Evolutionary conservation across 148 eudicot species (phyloP), one percentile per base, ranked within the genome.

Genomic region (Fagopyrum tataricum): DNA sequence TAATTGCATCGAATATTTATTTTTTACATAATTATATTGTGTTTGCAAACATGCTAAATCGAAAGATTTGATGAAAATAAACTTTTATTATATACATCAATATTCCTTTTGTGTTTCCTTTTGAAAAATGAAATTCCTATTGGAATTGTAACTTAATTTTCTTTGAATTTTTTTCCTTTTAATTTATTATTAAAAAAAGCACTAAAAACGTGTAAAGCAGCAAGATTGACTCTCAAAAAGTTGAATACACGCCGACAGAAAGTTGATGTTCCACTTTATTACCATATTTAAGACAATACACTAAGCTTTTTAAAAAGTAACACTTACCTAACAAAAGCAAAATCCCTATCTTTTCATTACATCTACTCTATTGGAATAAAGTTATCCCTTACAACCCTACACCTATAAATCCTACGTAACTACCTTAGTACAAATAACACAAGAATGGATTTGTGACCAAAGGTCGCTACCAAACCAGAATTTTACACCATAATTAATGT

Each of bases 171-270:
- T 44, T 44, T 44, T 44, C 7, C 11, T 44, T 26, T 0, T 12
- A 37, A 14, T 62, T 62, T 13, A 15, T 31, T 31, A 12, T 13
- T 12, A 62, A 8, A 62, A 12, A 37, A 62, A 13, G 0, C 43
- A 37, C n/a, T 55, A n/a, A 14, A 62, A 62, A 62, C 68, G 68
- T 62, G 68, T 62, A 62, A 62, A 62, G 68, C 68, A 37, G 37
- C 68, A 11, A 62, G 37, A 31, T 62, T 62, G 68, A 62, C 68
- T 62, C 41, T 24, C 4, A 62, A 41, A 14, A 62, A 37, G 42
- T 37, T 62, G 31, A 14, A 31, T 31, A 62, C 67, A 26, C 42
- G 31, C 68, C 44, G 68, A 31, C 68, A 62, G 31, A 31, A 62
- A 62, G 68, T 62, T 4, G 68, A 62, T 37, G 18, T 62, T 37